Conservation (phyloP, 768 basidiomycete species). For the Mrakia hoshinonis region DNA sequence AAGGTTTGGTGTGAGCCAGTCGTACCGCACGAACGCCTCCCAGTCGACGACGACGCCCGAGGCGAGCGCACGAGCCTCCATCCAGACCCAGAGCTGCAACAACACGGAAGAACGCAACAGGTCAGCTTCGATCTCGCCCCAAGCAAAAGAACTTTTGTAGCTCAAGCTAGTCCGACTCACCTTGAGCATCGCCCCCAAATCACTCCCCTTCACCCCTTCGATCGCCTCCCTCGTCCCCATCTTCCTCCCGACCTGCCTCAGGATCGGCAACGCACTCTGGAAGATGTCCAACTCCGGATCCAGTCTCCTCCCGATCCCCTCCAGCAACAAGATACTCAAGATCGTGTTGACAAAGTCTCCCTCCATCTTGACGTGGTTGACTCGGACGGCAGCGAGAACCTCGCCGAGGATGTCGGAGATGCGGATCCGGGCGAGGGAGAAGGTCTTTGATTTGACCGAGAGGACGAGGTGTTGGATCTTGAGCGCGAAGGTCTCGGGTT, state of each 20-base stretch:
- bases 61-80: slow-evolving; percentile 79
- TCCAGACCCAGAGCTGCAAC: slow-evolving; percentile 75
- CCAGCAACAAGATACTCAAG: slow-evolving; percentile 80
- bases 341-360: slow-evolving; percentile 98
- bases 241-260: slow-evolving; percentile 81
- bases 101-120: background rate
- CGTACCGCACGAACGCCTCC: slow-evolving; percentile 47
- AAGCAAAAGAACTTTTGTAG: too few species aligned
- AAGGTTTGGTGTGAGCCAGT: slow-evolving; percentile 50
- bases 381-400: slow-evolving; percentile 73
- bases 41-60: slow-evolving; percentile 66
- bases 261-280: slow-evolving; percentile 86
- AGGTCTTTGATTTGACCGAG: slow-evolving; percentile 83
- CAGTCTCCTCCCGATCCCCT: slow-evolving; percentile 89
- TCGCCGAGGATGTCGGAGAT: slow-evolving; percentile 87
- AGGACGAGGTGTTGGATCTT: slow-evolving; percentile 96
- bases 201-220: slow-evolving; percentile 34
- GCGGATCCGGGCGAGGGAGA: slow-evolving; percentile 91
- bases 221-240: slow-evolving; percentile 65
- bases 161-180: too few species aligned
- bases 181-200: slow-evolving; percentile 81
- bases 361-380: slow-evolving; percentile 97
- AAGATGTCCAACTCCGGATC: slow-evolving; percentile 90
- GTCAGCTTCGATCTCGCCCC: background rate
- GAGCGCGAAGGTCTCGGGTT: slow-evolving; percentile 89